Evolutionary conservation across 345 rosid genomes (phyloP), one percentile per base, ranked within the genome.

Genomic region (Xanthoceras sorbifolium): DNA sequence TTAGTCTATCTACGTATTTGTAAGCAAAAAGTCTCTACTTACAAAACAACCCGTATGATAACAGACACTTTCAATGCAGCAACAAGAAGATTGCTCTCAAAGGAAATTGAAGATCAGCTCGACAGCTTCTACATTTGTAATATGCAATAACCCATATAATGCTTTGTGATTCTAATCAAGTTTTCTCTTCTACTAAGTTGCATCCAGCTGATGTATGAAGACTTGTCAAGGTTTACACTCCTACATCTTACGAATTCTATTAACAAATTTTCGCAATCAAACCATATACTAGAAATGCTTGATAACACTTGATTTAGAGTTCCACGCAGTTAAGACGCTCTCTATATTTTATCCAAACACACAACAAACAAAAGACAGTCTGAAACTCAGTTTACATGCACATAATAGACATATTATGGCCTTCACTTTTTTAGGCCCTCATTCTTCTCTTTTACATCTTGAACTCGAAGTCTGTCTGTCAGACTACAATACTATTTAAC

Each of bases 401-500:
- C 42, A n/a, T 46, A 34, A 69, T 20, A 38, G 63, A 78, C 42
- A 79, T 64, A 71, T 63, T 71, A 52, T 26, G 61, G 78, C 77
- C 80, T 42, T 69, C 69, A 66, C 57, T 67, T 84, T 62, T 54
- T 17, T 75, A 64, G 75, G 74, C 77, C 62, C 60, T 67, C 1
- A 60, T 28, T 70, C 48, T 79, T 77, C 77, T 79, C 86, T 77
- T 75, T 71, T 68, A 80, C 82, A 76, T 57, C 67, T 72, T 23
- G 42, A 42, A 42, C 14, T 42, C 46, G 76, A 70, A 4, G 67
- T 75, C 76, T 75, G 65, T 78, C 80, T 77, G 36, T 70, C 29
- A 6, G 34, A 72, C 44, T 77, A 63, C 23, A 65, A 67, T 3
- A 69, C 34, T 9, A 75, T 75, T 52, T 6, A 23, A 32, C 77